A percentile compares a stretch with the other conserved stretches of the same genome.
phyloP scores from a whole-genome alignment of 805 yeast genomes.

The Ogataea philodendri region DNA sequence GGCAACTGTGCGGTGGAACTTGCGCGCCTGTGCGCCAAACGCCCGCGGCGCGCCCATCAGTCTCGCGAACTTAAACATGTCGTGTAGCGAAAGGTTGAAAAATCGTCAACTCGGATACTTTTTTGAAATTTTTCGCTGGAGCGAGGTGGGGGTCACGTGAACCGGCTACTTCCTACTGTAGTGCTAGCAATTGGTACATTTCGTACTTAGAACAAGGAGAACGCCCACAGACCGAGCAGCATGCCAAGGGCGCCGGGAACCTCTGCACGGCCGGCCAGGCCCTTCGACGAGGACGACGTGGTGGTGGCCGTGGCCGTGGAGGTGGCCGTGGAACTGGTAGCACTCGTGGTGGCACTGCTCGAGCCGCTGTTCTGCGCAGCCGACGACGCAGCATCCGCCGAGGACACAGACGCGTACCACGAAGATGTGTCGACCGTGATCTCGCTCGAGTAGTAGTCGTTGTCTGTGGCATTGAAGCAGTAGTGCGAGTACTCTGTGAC shows the following conservation, averaged over 20 bases:
- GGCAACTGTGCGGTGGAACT: conserved; percentile 34
- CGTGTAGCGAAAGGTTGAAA: neutral
- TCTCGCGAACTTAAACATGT: conserved; percentile 10
- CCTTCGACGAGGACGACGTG: conserved; percentile 11
- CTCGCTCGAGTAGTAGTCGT: conserved; percentile 34
- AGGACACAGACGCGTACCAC: conserved; percentile 27
- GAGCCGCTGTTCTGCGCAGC: conserved; percentile 15
- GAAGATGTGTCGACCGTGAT: conserved; percentile 30
- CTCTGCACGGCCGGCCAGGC: conserved; percentile 7
- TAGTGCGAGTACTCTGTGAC: conserved; percentile 34
- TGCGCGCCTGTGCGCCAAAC: conserved; percentile 20
- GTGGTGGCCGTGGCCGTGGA: conserved; percentile 12
- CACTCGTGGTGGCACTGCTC: conserved; percentile 5
- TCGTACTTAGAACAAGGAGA: conserved; percentile 2
- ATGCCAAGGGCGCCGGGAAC: conserved; percentile 5
- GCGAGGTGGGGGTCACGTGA: no score
- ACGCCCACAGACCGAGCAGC: conserved; percentile 3
- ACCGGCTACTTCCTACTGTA: neutral
- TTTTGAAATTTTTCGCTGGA: conserved; percentile 6
- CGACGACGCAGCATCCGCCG: conserved; percentile 13
- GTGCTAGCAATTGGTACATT: no score
- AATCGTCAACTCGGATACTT: neutral
- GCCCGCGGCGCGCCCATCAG: conserved; percentile 6
- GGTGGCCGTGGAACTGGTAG: conserved; percentile 9
- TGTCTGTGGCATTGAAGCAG: conserved; percentile 43